Percentiles rank a stretch among this genome's conserved stretches.
Conservation (phyloP, 2,329 filamentous ascomycete genomes). For the Botrytis porri region DNA sequence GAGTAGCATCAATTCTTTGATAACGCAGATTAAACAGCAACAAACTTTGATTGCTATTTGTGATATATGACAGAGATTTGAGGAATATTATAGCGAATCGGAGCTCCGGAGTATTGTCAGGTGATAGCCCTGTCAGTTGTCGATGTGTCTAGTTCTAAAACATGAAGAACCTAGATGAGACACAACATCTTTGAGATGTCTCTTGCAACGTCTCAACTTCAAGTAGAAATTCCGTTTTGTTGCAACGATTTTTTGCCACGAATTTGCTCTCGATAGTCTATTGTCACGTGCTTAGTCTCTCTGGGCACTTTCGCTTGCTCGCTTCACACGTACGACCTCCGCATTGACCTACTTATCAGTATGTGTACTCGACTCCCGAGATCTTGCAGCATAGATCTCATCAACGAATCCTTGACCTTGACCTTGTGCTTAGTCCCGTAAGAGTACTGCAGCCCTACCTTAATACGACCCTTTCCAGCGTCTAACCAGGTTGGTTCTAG, state of each 20-base stretch:
- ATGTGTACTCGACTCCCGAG: slow-evolving; percentile 2
- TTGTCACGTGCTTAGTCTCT: background rate
- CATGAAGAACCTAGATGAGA: background rate
- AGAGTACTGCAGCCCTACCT: background rate
- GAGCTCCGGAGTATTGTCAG: background rate
- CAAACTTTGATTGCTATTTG: background rate
- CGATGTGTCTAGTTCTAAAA: background rate
- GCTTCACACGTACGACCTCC: background rate
- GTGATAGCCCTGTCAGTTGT: background rate
- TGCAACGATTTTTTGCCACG: background rate
- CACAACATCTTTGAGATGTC: background rate
- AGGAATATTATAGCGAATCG: background rate
- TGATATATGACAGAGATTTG: background rate
- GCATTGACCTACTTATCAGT: background rate
- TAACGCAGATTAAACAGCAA: background rate
- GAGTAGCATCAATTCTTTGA: background rate
- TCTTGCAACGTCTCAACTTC: background rate
- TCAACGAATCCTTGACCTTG: background rate
- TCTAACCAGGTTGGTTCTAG: slow-evolving; percentile 8
- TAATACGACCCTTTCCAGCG: background rate
- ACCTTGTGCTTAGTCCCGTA: background rate
- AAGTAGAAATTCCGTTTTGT: background rate
- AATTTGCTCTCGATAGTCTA: background rate
- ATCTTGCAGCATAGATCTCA: slow-evolving; percentile 1
- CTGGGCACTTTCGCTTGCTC: background rate